Percentiles rank a stretch among this genome's conserved stretches.
These are phyloP conservation scores for Trichocomaceae sp. DNA, from an alignment of 2,329 filamentous ascomycete species.

Conservation along the genomic window DNA sequence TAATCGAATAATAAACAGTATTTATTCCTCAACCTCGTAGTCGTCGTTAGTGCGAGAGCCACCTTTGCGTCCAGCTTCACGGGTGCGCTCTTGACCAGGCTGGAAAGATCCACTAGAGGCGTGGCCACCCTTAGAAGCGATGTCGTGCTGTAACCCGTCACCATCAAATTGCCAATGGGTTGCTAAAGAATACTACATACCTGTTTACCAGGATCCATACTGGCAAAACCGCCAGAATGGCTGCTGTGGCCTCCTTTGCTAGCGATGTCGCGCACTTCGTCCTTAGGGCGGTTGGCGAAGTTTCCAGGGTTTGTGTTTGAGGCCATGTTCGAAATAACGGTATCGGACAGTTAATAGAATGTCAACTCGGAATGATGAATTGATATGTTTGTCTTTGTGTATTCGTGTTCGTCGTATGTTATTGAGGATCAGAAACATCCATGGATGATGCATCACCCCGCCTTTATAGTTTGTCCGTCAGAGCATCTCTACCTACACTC, in stretches of 20 bases:
- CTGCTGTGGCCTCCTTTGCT: conserved; percentile 44
- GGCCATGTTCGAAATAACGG: too few species aligned
- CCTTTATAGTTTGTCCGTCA: too few species aligned
- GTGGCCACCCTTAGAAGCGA: conserved; percentile 14
- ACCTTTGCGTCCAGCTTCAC: conserved; percentile 18
- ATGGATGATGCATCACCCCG: too few species aligned
- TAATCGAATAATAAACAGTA: too few species aligned
- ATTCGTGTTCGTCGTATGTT: too few species aligned
- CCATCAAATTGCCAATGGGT: not conserved
- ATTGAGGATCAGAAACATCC: too few species aligned
- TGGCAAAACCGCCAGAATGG: conserved; percentile 33
- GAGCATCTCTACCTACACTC: too few species aligned
- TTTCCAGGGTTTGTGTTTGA: conserved; percentile 42
- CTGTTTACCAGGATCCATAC: conserved; percentile 17
- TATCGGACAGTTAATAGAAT: too few species aligned
- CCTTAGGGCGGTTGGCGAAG: conserved; percentile 48
- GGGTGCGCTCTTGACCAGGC: conserved; percentile 14
- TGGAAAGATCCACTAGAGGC: conserved; percentile 16
- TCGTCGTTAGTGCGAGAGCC: not conserved
- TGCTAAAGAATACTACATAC: not conserved
- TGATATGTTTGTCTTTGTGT: too few species aligned
- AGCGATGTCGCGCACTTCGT: conserved; percentile 45
- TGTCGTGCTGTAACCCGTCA: conserved; percentile 4
- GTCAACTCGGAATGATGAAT: too few species aligned
- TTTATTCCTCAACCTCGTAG: too few species aligned